Base-by-base conservation (phyloP, 2,329 filamentous ascomycete species). In the Magnaporthiopsis rhizophila region DNA sequence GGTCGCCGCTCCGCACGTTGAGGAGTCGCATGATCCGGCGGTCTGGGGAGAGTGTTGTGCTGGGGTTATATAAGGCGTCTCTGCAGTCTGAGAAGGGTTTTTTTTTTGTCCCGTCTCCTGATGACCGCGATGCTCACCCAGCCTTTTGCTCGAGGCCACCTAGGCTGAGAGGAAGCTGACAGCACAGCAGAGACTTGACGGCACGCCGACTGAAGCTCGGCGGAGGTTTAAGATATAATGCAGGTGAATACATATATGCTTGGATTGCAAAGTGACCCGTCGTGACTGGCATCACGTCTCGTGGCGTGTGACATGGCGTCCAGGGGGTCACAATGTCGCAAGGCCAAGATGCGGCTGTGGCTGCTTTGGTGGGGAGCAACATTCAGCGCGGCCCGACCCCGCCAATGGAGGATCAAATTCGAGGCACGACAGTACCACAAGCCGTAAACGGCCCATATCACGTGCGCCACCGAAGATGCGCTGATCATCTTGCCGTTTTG, bases 1-100 rank as follows among this genome's bases (percentile, higher is more conserved):
- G 24, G 32, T 63, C 34, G 53, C 62, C 62, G 32, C 30, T 45
- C 30, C 62, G 62, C 30, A 59, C 62, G 56, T 63, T 63, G 62
- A 63, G 62, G 53, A 63, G 62, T 24, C 62, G n/a, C 62, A 63
- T 63, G 24, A 3, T 53, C 13, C 38, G 6, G 38, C 13, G 6
- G 15, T 45, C 15, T 3, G 15, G 38, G 38, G 38, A 45, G 15
- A 45, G 38, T 6, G 38, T 13, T 6, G 13, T 18, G 38, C 15
- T 18, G 38, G 3, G 36, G 6, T 18, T 45, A 5, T 15, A 45
- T 18, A 45, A 7, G 38, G 13, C 38, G 38, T 45, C 38, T 5
- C 15, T 13, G 11, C 15, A 13, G 15, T 45, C 15, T 45, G 15
- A 45, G 38, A 13, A 38, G 38, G 38, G 38, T 6, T 45, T 45